Base-by-base conservation (phyloP, 805 yeast species). In the Scheffersomyces amazonensis region DNA sequence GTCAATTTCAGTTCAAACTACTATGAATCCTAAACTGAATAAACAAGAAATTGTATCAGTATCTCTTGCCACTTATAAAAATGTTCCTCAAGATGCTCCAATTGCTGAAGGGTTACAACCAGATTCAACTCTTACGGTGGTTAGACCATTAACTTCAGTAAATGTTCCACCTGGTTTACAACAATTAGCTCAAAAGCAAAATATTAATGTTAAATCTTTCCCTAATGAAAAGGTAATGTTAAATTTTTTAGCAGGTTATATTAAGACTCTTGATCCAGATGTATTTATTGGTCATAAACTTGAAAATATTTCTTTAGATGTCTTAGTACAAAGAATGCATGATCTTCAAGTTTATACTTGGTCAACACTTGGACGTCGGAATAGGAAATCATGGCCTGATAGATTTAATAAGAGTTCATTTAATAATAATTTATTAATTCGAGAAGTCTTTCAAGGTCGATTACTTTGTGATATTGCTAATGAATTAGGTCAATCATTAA, bases 401-500 rank as follows among this genome's bases (percentile, higher is more conserved):
- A 74, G 74, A 46, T 81, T 83, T 56, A 86, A 82, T 21, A 73
- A 73, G 40, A 68, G 70, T 15, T 71, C 69, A 34, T 55, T 50
- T 32, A 73, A 70, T 38, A 73, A 79, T 56, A 76, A 68, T 46
- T 72, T 77, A 48, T 72, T 75, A 29, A 71, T 87, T 13, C 70
- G 84, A 35, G 89, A 87, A 39, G 74, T 87, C 16, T 75, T 83
- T 53, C 79, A 89, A 27, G 99, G 99, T 25, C 75, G 99, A 50
- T 72, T 93, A 39, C 53, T 91, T 32, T 87, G 96, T 73, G 99
- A 93, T 62, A 80, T 93, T 54, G 88, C 91, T 36, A 93, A 93
- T 60, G 96, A 88, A 53, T 77, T 90, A 80, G 99, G 98, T 34
- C 93, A 85, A 58, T 90, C 97, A 0, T 69, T 91, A 45, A 88